Conservation (phyloP, 768 basidiomycete genomes). For the Mycena alexandri region DNA sequence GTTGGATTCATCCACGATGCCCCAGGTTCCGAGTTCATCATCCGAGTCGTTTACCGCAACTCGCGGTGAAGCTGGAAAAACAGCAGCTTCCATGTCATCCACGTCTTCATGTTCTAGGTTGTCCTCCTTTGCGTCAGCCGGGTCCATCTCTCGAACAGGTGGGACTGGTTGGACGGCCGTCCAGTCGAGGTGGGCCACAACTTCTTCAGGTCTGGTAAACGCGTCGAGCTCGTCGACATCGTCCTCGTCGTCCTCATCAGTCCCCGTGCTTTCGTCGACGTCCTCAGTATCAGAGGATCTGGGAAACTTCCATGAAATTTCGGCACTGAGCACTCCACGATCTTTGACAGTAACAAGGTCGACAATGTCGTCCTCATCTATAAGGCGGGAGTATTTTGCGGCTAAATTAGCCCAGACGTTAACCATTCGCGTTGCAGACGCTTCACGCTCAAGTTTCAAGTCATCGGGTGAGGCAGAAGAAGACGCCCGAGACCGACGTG, state of each 20-base stretch:
- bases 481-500: conserved; percentile 51
- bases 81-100: background rate
- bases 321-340: conserved; percentile 70
- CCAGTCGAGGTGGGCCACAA: conserved; percentile 43
- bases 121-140: conserved; percentile 69
- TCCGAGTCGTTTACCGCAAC: conserved; percentile 54
- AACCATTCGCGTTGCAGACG: conserved; percentile 66
- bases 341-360: conserved; percentile 77
- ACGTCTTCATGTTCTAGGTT: conserved; percentile 45
- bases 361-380: conserved; percentile 86
- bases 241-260: conserved; percentile 57
- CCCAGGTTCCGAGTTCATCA: conserved; percentile 58
- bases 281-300: conserved; percentile 60
- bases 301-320: conserved; percentile 63
- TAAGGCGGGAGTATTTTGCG: conserved; percentile 71
- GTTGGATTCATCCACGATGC: conserved; percentile 28
- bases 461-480: conserved; percentile 58
- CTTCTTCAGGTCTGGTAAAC: conserved; percentile 49
- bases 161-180: conserved; percentile 46
- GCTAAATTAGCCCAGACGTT: conserved; percentile 77
- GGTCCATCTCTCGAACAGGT: conserved; percentile 57
- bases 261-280: conserved; percentile 47
- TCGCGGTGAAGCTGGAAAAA: background rate
- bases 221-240: conserved; percentile 73
- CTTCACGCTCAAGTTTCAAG: conserved; percentile 67